phyloP scores from a whole-genome alignment of 345 rosid species.

The Eucalyptus caleyi region DNA sequence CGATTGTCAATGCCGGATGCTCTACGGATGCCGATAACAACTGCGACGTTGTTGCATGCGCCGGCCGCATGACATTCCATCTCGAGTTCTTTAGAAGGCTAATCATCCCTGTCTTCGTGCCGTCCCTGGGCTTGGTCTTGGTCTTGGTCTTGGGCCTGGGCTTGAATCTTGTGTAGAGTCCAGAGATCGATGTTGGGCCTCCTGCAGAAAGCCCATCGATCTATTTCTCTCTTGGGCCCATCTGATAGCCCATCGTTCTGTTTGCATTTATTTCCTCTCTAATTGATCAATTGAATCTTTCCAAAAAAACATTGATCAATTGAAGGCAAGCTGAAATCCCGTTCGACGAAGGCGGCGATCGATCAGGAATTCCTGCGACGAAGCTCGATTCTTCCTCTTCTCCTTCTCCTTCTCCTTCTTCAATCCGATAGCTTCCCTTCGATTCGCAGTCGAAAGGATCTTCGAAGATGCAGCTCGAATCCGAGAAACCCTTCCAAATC shows the following conservation, averaged over 20 bases:
- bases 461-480: neutral
- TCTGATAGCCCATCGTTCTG: neutral
- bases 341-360: neutral
- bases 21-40: neutral
- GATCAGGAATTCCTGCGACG: neutral
- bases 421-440: neutral
- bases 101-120: no score
- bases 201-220: neutral
- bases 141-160: neutral
- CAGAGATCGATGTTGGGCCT: neutral
- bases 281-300: no score
- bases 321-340: neutral
- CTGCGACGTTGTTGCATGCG: neutral
- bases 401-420: neutral
- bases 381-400: neutral
- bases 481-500: conserved; percentile 15
- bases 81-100: accelerated
- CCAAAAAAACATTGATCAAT: no score
- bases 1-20: neutral
- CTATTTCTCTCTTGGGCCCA: no score
- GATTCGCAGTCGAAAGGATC: neutral
- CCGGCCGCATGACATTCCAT: neutral
- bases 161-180: neutral
- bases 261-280: neutral
- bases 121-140: neutral